A percentile compares a stretch with the other conserved stretches of the same genome.
Conservation (phyloP, 148 eudicot genomes). For the Pouteria glomerata region DNA sequence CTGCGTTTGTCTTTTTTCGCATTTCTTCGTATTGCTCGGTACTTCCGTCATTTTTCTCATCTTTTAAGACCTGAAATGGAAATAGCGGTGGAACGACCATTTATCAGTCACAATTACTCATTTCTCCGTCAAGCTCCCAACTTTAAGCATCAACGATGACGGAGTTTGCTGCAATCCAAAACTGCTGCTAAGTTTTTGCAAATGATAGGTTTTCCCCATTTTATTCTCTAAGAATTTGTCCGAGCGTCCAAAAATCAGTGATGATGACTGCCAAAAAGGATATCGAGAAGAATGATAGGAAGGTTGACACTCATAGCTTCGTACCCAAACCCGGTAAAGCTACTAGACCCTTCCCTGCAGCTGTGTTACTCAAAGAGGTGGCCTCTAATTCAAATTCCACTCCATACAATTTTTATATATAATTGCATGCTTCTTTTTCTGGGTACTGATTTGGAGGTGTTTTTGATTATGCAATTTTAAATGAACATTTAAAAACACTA, state of each 20-base stretch:
- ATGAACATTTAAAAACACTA: neutral
- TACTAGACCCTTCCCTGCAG: constrained; percentile 80
- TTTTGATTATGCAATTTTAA: neutral
- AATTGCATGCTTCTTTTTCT: neutral
- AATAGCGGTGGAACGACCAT: neutral
- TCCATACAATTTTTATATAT: no score
- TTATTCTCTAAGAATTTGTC: constrained; percentile 19
- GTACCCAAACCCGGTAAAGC: constrained; percentile 64
- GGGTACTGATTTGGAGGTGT: neutral
- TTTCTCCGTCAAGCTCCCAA: neutral
- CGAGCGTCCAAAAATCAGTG: constrained; percentile 19
- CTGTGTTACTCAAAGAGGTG: constrained; percentile 76
- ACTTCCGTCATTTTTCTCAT: no score
- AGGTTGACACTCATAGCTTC: constrained; percentile 56
- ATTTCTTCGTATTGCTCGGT: no score
- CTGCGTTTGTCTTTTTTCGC: no score
- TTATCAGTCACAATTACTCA: neutral
- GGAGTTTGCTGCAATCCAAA: constrained; percentile 8
- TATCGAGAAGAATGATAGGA: constrained; percentile 41
- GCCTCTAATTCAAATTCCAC: neutral
- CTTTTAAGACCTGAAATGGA: constrained; percentile 2
- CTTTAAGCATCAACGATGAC: constrained; percentile 15
- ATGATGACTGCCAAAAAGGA: constrained; percentile 48
- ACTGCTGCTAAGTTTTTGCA: constrained; percentile 11
- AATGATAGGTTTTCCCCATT: constrained; percentile 30